These are phyloP conservation scores for Linum lewisii DNA, from an alignment of 345 rosid species.

Conservation along the genomic window DNA sequence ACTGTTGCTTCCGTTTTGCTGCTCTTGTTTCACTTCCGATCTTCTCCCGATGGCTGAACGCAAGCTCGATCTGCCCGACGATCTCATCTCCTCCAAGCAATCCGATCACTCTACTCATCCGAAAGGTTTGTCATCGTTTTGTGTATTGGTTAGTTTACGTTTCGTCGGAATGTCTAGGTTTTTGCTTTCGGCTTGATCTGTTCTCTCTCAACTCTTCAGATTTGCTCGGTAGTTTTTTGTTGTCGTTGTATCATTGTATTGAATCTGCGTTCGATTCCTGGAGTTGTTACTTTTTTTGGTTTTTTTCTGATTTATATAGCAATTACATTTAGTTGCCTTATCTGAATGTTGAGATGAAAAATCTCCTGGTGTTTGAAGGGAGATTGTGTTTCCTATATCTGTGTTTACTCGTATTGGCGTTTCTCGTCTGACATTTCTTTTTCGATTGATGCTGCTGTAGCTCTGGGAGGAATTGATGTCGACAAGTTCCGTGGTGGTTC, in stretches of 20 bases:
- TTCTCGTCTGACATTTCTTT: background rate
- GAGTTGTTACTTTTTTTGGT: background rate
- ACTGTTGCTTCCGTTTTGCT: background rate
- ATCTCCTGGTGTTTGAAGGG: too few relatives aligned
- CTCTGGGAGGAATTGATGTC: slow-evolving; percentile 32
- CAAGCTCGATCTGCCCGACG: slow-evolving; percentile 81
- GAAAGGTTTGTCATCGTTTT: slow-evolving; percentile 32
- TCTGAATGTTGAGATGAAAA: too few relatives aligned
- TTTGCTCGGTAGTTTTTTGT: too few relatives aligned
- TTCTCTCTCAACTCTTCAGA: background rate
- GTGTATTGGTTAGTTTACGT: background rate
- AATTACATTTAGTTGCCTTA: too few relatives aligned
- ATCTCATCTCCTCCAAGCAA: slow-evolving; percentile 52
- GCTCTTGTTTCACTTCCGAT: background rate
- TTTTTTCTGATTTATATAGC: too few relatives aligned
- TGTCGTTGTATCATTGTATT: background rate
- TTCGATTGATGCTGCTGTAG: slow-evolving; percentile 24
- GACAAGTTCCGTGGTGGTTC: slow-evolving; percentile 26
- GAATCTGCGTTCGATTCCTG: background rate
- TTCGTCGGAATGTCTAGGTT: slow-evolving; percentile 11
- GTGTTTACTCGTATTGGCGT: background rate
- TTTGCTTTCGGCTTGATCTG: slow-evolving; percentile 14
- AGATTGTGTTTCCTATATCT: background rate
- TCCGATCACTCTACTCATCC: slow-evolving; percentile 41
- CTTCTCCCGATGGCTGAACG: slow-evolving; percentile 49